Base-by-base conservation (phyloP, 1,284 basidiomycete genomes). In the Ceratobasidium sp. region DNA sequence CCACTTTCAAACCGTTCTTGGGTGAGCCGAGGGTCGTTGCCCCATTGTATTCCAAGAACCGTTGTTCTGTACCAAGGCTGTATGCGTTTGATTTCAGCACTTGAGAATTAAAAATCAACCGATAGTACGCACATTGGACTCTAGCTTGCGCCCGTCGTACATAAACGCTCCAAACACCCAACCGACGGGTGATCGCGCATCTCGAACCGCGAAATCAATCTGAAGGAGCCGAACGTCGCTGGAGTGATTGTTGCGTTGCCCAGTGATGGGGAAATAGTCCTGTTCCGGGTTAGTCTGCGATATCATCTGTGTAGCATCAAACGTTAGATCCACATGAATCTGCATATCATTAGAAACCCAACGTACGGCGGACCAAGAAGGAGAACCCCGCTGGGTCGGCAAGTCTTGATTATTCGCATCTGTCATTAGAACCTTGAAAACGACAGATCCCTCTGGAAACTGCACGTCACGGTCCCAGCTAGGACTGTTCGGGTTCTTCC, bases 111-210 rank as follows among this genome's bases (percentile, higher is more conserved):
- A 16, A 32, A 16, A 2, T 3, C 32, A n/a, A 39, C 3, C 23
- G 6, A 28, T 8, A 8, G 6, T 30, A 41, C 16, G 23, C 36
- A 57, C 21, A 23, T 36, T 58, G n/a, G 43, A 57, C 18, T 72
- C 21, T 32, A 41, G 30, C 26, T 55, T 36, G 26, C 16, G 55
- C 32, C 48, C 58, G 16, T 72, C 50, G 60, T 72, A 72, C 71
- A 72, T 72, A 34, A 72, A 72, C 10, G 60, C 62, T 43, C 71
- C 71, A 46, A 72, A 72, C 14, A 72, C 71, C 71, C 71, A 72
- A 8, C 71, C 60, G 48, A 72, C 57, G n/a, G 71, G 71, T 26
- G 71, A 26, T 28, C 71, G 71, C 6, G 36, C 48, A 46, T 72
- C 71, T 16, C 60, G 53, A 9, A 62, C 60, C 5, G 71, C 71